Percentiles rank a stretch among this genome's conserved stretches.
Conservation (phyloP, 257 asterid genomes). For the Plectranthus barbatus region DNA sequence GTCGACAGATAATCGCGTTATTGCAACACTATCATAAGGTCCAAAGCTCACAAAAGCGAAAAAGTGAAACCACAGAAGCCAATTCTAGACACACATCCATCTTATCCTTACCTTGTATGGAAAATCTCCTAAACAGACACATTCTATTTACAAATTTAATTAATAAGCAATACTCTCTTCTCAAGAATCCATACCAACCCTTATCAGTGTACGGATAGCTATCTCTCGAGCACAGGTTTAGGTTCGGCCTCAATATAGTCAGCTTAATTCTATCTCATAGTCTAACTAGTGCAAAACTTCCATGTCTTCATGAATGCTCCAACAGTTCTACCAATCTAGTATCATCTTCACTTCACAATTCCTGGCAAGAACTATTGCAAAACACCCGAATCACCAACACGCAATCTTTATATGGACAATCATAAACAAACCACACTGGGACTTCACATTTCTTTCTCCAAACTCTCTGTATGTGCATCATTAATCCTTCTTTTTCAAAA, state of each 20-base stretch:
- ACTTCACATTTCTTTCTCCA: neutral
- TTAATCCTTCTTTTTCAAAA: no score
- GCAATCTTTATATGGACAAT: neutral
- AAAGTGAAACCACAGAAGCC: neutral
- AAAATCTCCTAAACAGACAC: neutral
- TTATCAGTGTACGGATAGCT: no score
- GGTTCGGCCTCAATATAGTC: no score
- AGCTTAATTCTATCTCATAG: neutral
- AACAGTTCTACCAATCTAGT: neutral
- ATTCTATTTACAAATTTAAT: no score
- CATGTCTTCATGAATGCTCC: neutral
- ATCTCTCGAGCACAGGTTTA: no score
- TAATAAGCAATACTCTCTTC: neutral
- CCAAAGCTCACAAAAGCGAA: neutral
- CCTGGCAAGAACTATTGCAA: neutral
- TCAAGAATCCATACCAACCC: no score
- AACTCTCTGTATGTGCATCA: neutral
- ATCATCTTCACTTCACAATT: conserved; percentile 6
- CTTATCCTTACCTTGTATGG: neutral
- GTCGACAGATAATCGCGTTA: no score
- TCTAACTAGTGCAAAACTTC: neutral
- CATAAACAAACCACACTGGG: neutral
- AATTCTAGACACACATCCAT: neutral
- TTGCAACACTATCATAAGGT: no score
- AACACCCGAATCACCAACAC: neutral